These are phyloP conservation scores for Lasiosphaeria hispida DNA, from an alignment of 495 filamentous ascomycete species.

Conservation along the genomic window DNA sequence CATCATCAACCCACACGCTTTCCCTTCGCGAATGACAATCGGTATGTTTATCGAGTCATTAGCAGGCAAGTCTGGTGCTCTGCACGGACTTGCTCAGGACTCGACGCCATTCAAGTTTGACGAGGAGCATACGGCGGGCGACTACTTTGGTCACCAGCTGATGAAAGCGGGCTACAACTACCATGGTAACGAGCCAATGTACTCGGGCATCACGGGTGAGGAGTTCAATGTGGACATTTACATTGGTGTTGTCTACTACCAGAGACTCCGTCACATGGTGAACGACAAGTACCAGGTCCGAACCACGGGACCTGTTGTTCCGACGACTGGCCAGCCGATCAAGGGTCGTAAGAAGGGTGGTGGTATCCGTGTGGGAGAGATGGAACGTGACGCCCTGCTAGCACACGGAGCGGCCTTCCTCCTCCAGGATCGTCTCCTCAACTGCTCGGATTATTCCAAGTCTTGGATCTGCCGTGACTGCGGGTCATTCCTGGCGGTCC, in stretches of 20 bases:
- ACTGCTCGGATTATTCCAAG: slow-evolving; percentile 87
- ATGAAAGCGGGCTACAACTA: slow-evolving; percentile 95
- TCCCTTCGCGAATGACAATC: slow-evolving; percentile 99
- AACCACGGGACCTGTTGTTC: slow-evolving; percentile 86
- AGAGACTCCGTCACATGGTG: slow-evolving; percentile 97
- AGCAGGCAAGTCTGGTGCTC: slow-evolving; percentile 88
- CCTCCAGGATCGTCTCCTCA: slow-evolving; percentile 90
- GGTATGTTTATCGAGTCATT: slow-evolving; percentile 99
- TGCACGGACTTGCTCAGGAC: slow-evolving; percentile 93
- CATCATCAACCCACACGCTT: slow-evolving; percentile 99
- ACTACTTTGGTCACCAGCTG: slow-evolving; percentile 95
- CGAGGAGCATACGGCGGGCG: slow-evolving; percentile 84
- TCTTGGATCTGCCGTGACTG: slow-evolving; percentile 86
- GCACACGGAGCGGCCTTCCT: slow-evolving; percentile 94
- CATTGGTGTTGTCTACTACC: slow-evolving; percentile 95
- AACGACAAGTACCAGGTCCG: slow-evolving; percentile 99
- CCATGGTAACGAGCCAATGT: slow-evolving; percentile 97
- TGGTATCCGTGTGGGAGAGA: slow-evolving; percentile 97
- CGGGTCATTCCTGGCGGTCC: slow-evolving; percentile 82
- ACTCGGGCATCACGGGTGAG: slow-evolving; percentile 90
- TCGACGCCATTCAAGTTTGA: slow-evolving; percentile 92
- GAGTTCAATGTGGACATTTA: slow-evolving; percentile 96
- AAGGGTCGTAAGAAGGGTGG: slow-evolving; percentile 94
- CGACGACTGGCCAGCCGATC: slow-evolving; percentile 90
- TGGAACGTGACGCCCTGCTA: slow-evolving; percentile 93